Evolutionary conservation across 2,329 filamentous ascomycete genomes (phyloP).

Genomic region (Juglanconis sp.): DNA sequence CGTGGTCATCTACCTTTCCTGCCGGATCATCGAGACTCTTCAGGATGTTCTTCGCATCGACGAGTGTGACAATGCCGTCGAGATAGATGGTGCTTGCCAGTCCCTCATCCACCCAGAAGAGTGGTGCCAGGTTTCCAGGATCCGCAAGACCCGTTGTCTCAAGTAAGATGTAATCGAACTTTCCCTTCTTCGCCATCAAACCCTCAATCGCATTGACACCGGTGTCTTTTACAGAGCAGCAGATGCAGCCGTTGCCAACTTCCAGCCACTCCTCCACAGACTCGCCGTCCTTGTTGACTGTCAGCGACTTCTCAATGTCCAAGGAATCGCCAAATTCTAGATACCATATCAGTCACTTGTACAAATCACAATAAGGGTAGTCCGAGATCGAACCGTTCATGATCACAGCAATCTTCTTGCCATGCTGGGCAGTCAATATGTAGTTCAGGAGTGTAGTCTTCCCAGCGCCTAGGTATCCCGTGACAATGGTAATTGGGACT

Average conservation of each 20-base stretch:
- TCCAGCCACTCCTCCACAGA: conserved; percentile 93
- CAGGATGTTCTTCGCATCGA: conserved; percentile 91
- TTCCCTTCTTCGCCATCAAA: conserved; percentile 87
- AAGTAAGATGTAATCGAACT: conserved; percentile 95
- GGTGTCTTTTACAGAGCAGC: conserved; percentile 94
- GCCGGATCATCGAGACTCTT: conserved; percentile 73
- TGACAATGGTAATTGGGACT: conserved; percentile 83
- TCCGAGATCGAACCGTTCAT: conserved; percentile 65
- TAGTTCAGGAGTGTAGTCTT: conserved; percentile 97
- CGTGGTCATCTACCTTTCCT: conserved; percentile 49
- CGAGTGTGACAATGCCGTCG: conserved; percentile 92
- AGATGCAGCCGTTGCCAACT: conserved; percentile 94
- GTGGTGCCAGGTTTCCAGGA: conserved; percentile 88
- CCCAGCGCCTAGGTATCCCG: conserved; percentile 89
- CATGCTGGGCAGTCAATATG: conserved; percentile 90
- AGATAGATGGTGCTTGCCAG: conserved; percentile 93
- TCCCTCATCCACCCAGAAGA: conserved; percentile 98
- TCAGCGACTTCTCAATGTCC: conserved; percentile 94
- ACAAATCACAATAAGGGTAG: neutral
- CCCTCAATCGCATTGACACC: conserved; percentile 95
- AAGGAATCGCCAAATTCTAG: conserved; percentile 79
- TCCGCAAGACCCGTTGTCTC: conserved; percentile 96
- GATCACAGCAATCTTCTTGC: conserved; percentile 97
- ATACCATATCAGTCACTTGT: conserved; percentile 16
- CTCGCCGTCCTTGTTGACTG: conserved; percentile 78